A percentile compares a stretch with the other conserved stretches of the same genome.
Conservation (phyloP, 768 basidiomycete genomes). For the Boletus edulis region DNA sequence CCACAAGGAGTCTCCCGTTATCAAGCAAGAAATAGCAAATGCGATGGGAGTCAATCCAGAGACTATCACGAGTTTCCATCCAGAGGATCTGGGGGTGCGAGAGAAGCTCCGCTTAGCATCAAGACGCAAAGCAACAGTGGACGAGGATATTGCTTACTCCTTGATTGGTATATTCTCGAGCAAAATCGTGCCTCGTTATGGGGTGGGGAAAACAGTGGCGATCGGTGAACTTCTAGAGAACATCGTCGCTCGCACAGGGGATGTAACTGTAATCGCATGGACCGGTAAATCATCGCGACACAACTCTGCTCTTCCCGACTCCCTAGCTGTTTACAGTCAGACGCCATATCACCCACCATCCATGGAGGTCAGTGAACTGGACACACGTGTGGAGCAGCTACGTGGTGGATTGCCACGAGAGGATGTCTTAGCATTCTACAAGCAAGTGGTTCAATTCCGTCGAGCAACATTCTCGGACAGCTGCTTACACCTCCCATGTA, state of each 20-base stretch:
- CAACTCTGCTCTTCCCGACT: conserved; percentile 7
- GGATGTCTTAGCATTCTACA: neutral
- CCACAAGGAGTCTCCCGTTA: conserved; percentile 9
- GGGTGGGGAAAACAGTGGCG: neutral
- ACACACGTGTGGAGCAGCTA: neutral
- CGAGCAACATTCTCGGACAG: neutral
- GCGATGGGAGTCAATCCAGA: conserved; percentile 1
- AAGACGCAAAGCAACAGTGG: neutral
- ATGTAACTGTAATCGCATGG: conserved; percentile 7
- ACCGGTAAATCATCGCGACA: conserved; percentile 1
- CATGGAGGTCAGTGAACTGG: neutral
- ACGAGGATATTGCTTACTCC: conserved; percentile 9
- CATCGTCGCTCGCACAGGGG: conserved; percentile 4
- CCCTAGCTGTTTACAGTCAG: neutral
- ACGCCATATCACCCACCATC: neutral
- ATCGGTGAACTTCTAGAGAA: conserved; percentile 6
- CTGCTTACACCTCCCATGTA: neutral
- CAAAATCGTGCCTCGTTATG: neutral
- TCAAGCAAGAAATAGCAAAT: conserved; percentile 6
- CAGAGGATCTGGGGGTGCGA: neutral
- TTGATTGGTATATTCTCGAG: conserved; percentile 13
- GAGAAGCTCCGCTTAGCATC: conserved; percentile 10
- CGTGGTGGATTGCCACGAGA: neutral
- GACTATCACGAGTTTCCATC: neutral
- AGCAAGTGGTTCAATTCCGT: neutral